These are phyloP conservation scores for Hemisphaericaspora subhashii DNA, from an alignment of 1,139 yeast species.

Conservation along the genomic window DNA sequence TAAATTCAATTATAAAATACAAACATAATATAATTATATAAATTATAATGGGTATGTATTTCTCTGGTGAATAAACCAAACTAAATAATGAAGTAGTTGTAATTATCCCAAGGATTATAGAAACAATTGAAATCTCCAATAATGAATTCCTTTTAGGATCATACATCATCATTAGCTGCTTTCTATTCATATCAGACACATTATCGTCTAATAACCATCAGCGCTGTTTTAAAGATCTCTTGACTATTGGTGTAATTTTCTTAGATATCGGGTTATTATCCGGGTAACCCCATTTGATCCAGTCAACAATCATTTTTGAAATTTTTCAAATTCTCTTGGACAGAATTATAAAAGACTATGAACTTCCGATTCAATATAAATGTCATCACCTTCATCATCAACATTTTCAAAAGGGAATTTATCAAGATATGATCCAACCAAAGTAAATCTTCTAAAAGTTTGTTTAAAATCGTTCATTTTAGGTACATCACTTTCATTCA, in stretches of 20 bases:
- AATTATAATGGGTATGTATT: conserved; percentile 13
- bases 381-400: neutral
- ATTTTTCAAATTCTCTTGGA: too few species aligned
- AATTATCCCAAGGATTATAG: conserved; percentile 23
- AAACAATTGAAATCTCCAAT: conserved; percentile 22
- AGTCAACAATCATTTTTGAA: too few species aligned
- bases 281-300: too few species aligned
- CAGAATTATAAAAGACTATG: too few species aligned
- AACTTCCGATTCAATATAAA: too few species aligned
- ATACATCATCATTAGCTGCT: too few species aligned
- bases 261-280: too few species aligned
- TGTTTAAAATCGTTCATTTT: conserved; percentile 33
- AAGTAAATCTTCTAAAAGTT: conserved; percentile 33
- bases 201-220: too few species aligned
- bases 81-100: conserved; percentile 14
- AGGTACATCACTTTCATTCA: conserved; percentile 26
- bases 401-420: conserved; percentile 2
- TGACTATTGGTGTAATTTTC: too few species aligned
- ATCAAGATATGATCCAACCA: conserved; percentile 25
- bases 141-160: conserved; percentile 22
- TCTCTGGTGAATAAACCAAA: conserved; percentile 1
- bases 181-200: too few species aligned
- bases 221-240: too few species aligned
- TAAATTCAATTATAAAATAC: conserved; percentile 34
- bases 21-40: conserved; percentile 23